Evolutionary conservation across 2,329 filamentous ascomycete species (phyloP), one percentile per base, ranked within the genome.

Genomic region (Monosporascus ibericus): DNA sequence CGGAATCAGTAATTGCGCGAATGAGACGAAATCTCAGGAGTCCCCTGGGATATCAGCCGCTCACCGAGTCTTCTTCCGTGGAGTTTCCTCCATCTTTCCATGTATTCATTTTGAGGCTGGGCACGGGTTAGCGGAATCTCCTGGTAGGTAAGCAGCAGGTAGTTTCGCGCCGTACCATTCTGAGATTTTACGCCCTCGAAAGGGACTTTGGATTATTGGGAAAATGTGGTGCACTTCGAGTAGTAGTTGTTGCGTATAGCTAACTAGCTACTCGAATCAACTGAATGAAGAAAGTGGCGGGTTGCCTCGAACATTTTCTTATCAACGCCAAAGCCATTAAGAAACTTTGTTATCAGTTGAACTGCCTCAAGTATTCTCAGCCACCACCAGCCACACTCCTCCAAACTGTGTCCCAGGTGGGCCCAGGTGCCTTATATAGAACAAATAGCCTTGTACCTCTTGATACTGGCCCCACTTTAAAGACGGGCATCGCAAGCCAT

Each of bases 91-190:
- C 84, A 91, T 72, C 88, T 81, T 72, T 94, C 90, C 75, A 88
- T 88, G 69, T 88, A 87, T 74, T 88, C 87, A 73, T 91, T 91
- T 78, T 92, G 87, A 80, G 87, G 87, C 86, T 87, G 75, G 53
- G 49, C 51, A 52, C 51, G 53, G 52, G 48, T 51, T 55, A 50
- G 55, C 52, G 52, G 52, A 50, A 51, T 14, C 42, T 27, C 40
- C 44, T 48, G 52, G 27, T 30, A 55, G 58, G 59, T 52, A 44
- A 67, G 65, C 63, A 52, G 65, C 38, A 60, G 58, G 57, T 17
- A 40, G n/a, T 6, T 20, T 11, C 14, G 20, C 18, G 4, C n/a
- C 53, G 52, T 57, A 61, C 55, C 62, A 62, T 64, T 59, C 48
- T 59, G 58, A 48, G 50, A 25, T 6, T 62, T 47, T 48, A 52